phyloP scores from a whole-genome alignment of 2,329 filamentous ascomycete genomes.

The Neodidymelliopsis sp. region DNA sequence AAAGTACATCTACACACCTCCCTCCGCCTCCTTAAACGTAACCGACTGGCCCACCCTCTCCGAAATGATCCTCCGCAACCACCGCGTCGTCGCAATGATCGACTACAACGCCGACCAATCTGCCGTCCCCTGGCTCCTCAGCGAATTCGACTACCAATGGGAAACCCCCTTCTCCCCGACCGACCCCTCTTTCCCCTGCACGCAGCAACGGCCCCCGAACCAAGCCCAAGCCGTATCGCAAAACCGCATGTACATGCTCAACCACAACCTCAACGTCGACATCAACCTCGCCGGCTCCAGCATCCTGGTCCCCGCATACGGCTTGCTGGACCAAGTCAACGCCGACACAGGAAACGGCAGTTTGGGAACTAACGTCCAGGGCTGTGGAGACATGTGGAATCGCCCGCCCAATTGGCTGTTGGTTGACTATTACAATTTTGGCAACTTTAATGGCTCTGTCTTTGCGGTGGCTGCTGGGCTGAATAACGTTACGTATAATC shows the following conservation, averaged over 20 bases:
- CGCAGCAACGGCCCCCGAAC: slow-evolving; percentile 75
- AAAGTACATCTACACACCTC: slow-evolving; percentile 76
- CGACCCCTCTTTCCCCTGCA: slow-evolving; percentile 76
- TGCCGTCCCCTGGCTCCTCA: slow-evolving; percentile 81
- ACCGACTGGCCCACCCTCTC: slow-evolving; percentile 85
- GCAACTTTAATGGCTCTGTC: slow-evolving; percentile 44
- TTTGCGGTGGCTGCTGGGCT: slow-evolving; percentile 52
- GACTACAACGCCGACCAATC: slow-evolving; percentile 71
- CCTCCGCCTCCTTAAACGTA: slow-evolving; percentile 72
- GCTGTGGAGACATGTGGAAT: slow-evolving; percentile 40
- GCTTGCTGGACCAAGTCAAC: slow-evolving; percentile 40
- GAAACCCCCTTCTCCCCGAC: slow-evolving; percentile 86
- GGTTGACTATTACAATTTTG: slow-evolving; percentile 48
- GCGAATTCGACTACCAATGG: slow-evolving; percentile 89
- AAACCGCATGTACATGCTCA: slow-evolving; percentile 78
- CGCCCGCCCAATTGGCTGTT: slow-evolving; percentile 47
- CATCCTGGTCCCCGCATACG: slow-evolving; percentile 47
- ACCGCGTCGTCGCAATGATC: slow-evolving; percentile 45
- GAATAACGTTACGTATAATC: slow-evolving; percentile 56
- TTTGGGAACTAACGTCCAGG: slow-evolving; percentile 35
- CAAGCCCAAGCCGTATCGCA: slow-evolving; percentile 60
- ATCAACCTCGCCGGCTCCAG: slow-evolving; percentile 47
- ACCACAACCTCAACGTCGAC: slow-evolving; percentile 86
- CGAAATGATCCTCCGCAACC: slow-evolving; percentile 55
- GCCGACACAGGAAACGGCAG: slow-evolving; percentile 38